Base-by-base conservation (phyloP, 306 rosid genomes). In the Pueraria montana region DNA sequence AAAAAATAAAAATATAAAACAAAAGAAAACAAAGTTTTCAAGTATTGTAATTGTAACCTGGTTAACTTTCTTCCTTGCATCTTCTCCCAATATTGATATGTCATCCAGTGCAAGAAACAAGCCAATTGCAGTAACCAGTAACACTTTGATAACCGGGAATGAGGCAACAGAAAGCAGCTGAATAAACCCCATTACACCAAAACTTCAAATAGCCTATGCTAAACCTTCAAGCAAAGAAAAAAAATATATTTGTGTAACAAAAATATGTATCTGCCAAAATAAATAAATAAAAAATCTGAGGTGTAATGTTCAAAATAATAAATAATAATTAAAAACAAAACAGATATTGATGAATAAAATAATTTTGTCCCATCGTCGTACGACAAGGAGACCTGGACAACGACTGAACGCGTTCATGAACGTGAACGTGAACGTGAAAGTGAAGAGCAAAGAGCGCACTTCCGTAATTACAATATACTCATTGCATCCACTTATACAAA, bases 51-150 rank as follows among this genome's bases (percentile, higher is more conserved):
- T 69, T 12, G 56, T 49, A 79, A 87, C 92, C 79, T 83, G 69
- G 77, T 89, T 89, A 81, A 89, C 87, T 77, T 67, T 87, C 24
- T 56, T 87, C 69, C 87, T 85, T 67, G 89, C 80, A 80, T 84
- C 86, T 70, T 82, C 92, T 71, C 87, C 90, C 81, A 87, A 24
- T 6, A 89, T 67, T 42, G 75, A 59, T 17, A 59, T 24, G 34
- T 67, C 11, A 83, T 89, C 92, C 49, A 87, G 21, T 55, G 92
- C 92, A 36, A 89, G 92, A 46, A 87, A 76, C 70, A 81, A 83
- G 8, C 92, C 92, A 61, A 89, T 59, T 48, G 71, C 89, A 26
- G 89, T 84, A 38, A 89, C 6, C 10, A 89, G n/a, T 43, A 89
- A 78, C 3, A 89, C 89, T 89, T 89, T 80, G 5, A 89, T 9